phyloP scores from a whole-genome alignment of 192 early-diverging fungal genomes.

The Phlyctochytrium planicorne region DNA sequence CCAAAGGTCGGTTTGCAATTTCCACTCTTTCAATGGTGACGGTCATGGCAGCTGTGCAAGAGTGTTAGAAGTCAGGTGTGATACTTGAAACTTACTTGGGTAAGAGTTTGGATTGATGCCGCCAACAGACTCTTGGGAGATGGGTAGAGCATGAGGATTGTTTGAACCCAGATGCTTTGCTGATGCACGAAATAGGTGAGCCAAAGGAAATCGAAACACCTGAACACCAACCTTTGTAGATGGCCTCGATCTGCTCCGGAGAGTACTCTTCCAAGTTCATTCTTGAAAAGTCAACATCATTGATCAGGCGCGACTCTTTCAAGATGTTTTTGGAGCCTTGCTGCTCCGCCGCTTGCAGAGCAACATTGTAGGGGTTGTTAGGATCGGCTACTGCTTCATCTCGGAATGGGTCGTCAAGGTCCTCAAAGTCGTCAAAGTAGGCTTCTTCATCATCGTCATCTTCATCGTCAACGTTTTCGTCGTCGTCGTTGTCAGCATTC shows the following conservation, averaged over 20 bases:
- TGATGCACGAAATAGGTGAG: not conserved
- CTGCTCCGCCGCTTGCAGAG: not conserved
- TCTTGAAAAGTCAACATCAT: conserved; percentile 7
- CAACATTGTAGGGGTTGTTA: not conserved
- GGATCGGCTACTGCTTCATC: no score
- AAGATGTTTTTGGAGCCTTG: not conserved
- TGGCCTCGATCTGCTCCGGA: not conserved
- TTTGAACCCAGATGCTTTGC: conserved; percentile 3
- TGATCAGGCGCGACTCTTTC: not conserved
- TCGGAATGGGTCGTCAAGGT: not conserved
- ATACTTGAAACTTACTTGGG: no score
- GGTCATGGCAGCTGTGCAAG: conserved; percentile 4
- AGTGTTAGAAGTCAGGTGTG: no score
- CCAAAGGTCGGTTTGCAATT: not conserved
- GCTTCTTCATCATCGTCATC: not conserved
- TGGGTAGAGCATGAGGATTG: not conserved
- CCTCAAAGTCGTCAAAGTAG: not conserved
- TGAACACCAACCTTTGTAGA: conserved; percentile 2
- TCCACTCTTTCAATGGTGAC: conserved; percentile 1
- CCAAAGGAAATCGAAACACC: not conserved
- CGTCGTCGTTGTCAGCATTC: not conserved
- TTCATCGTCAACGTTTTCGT: not conserved
- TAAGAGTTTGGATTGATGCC: conserved; percentile 5
- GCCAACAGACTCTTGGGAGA: not conserved
- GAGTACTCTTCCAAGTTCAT: conserved; percentile 1